These are phyloP conservation scores for Trametes cinnabarina DNA, from an alignment of 768 basidiomycete genomes.

Conservation along the genomic window DNA sequence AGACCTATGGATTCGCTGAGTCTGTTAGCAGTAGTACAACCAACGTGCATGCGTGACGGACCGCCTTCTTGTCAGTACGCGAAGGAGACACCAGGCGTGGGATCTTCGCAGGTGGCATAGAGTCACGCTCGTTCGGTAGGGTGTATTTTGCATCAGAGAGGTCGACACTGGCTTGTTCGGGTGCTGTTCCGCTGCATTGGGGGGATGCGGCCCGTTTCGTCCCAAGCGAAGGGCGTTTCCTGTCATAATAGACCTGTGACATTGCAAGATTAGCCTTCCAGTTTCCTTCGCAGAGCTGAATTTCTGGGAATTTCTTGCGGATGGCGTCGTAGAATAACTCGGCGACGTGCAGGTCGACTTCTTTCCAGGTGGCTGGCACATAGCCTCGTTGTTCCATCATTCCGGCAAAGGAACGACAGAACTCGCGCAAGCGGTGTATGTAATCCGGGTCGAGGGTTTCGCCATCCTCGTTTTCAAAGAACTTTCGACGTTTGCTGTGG, in stretches of 20 bases:
- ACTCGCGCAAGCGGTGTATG: not conserved
- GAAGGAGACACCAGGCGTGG: no score
- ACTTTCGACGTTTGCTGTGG: not conserved
- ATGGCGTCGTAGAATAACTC: not conserved
- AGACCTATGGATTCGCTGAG: no score
- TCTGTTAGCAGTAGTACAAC: no score
- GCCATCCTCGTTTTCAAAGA: not conserved
- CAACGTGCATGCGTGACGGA: no score
- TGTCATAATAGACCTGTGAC: not conserved
- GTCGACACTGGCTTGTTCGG: no score
- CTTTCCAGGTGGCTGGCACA: not conserved
- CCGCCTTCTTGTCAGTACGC: no score
- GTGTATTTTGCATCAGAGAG: no score
- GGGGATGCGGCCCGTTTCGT: no score
- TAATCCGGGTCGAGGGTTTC: not conserved
- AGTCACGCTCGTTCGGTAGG: no score
- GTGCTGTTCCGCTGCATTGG: no score
- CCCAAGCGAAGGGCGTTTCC: not conserved
- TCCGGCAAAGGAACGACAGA: not conserved
- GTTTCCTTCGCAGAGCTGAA: not conserved
- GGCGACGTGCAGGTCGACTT: not conserved
- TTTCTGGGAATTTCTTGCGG: not conserved
- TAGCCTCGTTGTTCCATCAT: not conserved
- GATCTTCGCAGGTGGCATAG: no score
- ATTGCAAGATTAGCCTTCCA: not conserved